Evolutionary conservation across 768 basidiomycete genomes (phyloP), one percentile per base, ranked within the genome.

Genomic region (Hypholoma sublateritium): DNA sequence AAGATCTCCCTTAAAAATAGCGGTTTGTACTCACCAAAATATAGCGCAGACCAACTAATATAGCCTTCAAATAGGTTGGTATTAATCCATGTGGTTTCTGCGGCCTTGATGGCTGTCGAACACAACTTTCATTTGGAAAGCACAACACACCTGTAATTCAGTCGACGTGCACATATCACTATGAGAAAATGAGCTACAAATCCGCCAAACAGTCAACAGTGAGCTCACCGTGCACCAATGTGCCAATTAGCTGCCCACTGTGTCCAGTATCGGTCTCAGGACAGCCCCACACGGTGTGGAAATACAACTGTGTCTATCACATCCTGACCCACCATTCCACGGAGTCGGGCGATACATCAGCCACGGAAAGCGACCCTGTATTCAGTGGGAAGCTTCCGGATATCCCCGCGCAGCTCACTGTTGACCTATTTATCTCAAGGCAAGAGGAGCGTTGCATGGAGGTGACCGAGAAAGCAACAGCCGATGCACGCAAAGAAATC

Each of bases 221-320:
- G 6, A 49, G 24, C 11, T 41, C 58, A 43, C 64, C 64, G 9
- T 65, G 50, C 42, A 65, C 62, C 3, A 65, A 65, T 54, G 49
- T 63, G n/a, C 64, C 64, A 12, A 57, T 65, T 14, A 49, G 43
- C 3, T 65, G 64, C 49, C 46, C 59, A 35, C 13, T 66, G 1
- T 66, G 65, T 50, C 59, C 56, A 25, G 19, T 32, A 11, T 24
- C 46, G 28, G 21, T 47, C 25, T 28, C 46, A 22, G 46, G 46
- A 47, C 16, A 47, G 7, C 46, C 25, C 7, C 35, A 51, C 11
- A 39, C 35, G 14, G 19, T 51, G 4, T 41, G 50, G 50, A 51
- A 51, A 14, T 41, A 25, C 13, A 41, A 51, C 12, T 4, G 8
- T 4, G 25, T 47, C 9, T 22, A 22, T 9, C 46, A 28, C 25